Evolutionary conservation across 306 rosid genomes (phyloP), one percentile per base, ranked within the genome.

Genomic region (Quercus agrifolia): DNA sequence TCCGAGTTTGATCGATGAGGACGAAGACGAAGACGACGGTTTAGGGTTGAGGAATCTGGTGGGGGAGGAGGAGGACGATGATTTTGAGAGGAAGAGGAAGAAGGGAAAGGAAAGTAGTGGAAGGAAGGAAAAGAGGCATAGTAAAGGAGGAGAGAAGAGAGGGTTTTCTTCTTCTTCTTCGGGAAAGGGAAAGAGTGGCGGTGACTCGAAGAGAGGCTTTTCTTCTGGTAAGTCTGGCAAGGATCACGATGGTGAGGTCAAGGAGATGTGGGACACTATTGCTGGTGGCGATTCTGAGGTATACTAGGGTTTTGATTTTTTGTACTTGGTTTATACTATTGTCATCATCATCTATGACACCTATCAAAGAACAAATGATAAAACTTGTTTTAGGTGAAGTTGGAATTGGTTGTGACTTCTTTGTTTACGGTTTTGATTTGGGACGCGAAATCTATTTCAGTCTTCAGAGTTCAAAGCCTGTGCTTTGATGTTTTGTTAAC

Each of bases 211-310:
- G 90, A 90, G 86, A 83, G 89, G 88, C 49, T 88, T 91, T 35
- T 76, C 92, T 51, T 73, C 92, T 0, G 93, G 87, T 17, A 91
- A 90, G 79, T 90, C 84, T 14, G 86, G 90, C 64, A 92, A 84
- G 85, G 98, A 93, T 82, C 97, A 86, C 15, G 97, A 91, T 67
- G 96, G 98, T 13, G 99, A 96, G 81, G 99, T 96, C 77, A 88
- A 89, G 77, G 99, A 96, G 88, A 86, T 96, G 99, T 96, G 99
- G 99, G 97, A 96, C 77, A 87, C 94, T 12, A 84, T 96, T 82
- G 97, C 94, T 15, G 97, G 93, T 0, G 97, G 86, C 10, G 89
- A 90, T 86, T 96, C 98, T 59, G 99, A 96, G 97, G 99, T 93
- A 51, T 84, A 58, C 54, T 19, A 30, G 17, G 66, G 11, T 44